These are phyloP conservation scores for Schwanniomyces pseudopolymorphus DNA, from an alignment of 805 yeast species.

Conservation along the genomic window DNA sequence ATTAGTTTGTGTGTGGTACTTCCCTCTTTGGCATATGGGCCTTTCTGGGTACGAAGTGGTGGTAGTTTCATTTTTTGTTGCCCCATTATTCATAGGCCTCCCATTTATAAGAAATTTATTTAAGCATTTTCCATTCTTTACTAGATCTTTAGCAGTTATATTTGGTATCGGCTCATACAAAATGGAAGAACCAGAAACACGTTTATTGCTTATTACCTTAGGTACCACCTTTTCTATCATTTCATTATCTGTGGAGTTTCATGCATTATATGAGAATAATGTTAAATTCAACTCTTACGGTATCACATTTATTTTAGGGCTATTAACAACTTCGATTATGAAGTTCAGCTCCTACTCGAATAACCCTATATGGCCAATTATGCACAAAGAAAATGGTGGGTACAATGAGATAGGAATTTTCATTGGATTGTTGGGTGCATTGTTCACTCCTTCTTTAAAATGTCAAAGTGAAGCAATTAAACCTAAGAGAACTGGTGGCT, in stretches of 20 bases:
- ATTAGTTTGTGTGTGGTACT: slow-evolving; percentile 89
- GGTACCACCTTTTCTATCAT: slow-evolving; percentile 67
- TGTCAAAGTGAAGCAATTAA: slow-evolving; percentile 14
- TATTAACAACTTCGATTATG: slow-evolving; percentile 67
- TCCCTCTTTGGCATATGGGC: slow-evolving; percentile 98
- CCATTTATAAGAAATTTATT: slow-evolving; percentile 38
- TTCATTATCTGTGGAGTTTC: slow-evolving; percentile 56
- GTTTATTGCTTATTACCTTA: slow-evolving; percentile 62
- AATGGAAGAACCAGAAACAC: slow-evolving; percentile 63
- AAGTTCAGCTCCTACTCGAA: slow-evolving; percentile 79
- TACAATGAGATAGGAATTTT: slow-evolving; percentile 68
- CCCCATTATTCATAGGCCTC: slow-evolving; percentile 57
- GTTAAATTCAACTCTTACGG: slow-evolving; percentile 45
- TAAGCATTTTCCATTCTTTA: slow-evolving; percentile 47
- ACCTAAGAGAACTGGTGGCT: slow-evolving; percentile 34
- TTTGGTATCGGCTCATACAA: slow-evolving; percentile 77
- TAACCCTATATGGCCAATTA: slow-evolving; percentile 95
- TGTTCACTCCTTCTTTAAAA: slow-evolving; percentile 50
- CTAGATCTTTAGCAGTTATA: slow-evolving; percentile 55
- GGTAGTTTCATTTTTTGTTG: slow-evolving; percentile 48
- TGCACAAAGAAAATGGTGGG: slow-evolving; percentile 86
- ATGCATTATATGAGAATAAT: slow-evolving; percentile 27
- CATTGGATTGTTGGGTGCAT: slow-evolving; percentile 62
- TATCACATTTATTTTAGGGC: slow-evolving; percentile 65
- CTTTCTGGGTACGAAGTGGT: slow-evolving; percentile 90